Evolutionary conservation across 371 early-diverging fungal genomes (phyloP).

Genomic region (Mortierella sp.): DNA sequence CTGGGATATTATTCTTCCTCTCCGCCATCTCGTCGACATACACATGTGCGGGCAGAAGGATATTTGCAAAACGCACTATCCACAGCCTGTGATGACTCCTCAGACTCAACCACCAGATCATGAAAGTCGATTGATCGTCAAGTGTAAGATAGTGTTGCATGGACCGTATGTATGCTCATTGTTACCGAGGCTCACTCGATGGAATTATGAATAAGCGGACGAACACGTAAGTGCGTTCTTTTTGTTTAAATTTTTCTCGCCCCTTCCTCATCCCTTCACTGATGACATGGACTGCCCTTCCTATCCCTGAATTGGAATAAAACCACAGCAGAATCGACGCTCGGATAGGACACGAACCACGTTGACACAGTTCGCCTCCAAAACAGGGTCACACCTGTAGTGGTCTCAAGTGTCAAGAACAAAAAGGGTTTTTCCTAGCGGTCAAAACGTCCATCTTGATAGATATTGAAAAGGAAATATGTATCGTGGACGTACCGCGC

Average conservation of each 20-base stretch:
- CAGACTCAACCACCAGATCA: no score
- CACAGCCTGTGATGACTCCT: background rate
- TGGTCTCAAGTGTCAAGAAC: background rate
- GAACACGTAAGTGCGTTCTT: background rate
- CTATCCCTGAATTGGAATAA: background rate
- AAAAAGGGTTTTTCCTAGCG: background rate
- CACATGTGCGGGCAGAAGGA: background rate
- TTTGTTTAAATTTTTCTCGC: background rate
- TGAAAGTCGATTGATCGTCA: background rate
- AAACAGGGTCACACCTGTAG: background rate
- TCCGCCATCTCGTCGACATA: background rate
- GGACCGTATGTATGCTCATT: background rate
- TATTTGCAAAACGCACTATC: background rate
- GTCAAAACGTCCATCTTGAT: background rate
- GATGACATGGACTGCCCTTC: background rate
- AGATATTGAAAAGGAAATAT: background rate
- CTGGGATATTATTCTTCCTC: background rate
- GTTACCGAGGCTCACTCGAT: background rate
- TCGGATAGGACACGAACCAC: background rate
- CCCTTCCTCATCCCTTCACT: no score
- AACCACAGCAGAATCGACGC: background rate
- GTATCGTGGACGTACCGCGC: background rate
- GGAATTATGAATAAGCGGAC: background rate
- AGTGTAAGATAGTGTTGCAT: background rate
- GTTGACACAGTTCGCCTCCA: background rate